phyloP scores from a whole-genome alignment of 2,329 filamentous ascomycete species.

The Tolypocladium sp. region DNA sequence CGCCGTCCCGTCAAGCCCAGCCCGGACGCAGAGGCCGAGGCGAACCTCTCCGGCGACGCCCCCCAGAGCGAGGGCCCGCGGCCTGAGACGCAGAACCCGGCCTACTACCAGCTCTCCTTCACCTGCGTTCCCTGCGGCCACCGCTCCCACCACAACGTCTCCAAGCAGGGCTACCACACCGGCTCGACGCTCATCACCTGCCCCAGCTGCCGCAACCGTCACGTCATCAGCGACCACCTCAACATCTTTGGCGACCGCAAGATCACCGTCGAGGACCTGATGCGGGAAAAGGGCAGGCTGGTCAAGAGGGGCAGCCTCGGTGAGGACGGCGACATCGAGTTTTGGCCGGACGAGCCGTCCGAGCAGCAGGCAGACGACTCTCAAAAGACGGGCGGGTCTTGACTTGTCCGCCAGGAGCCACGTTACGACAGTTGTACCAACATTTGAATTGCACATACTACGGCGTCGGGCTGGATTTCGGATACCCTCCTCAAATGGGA shows the following conservation, averaged over 20 bases:
- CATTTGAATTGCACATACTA: background rate
- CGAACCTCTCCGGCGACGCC: constrained; percentile 5
- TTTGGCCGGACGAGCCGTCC: constrained; percentile 65
- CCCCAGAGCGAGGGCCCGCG: constrained; percentile 18
- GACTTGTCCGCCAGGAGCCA: background rate
- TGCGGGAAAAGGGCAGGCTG: constrained; percentile 64
- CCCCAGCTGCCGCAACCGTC: constrained; percentile 74
- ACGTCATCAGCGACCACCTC: constrained; percentile 88
- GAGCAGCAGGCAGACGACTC: background rate
- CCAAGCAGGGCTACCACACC: constrained; percentile 90
- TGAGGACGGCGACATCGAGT: constrained; percentile 80
- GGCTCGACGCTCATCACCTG: constrained; percentile 86
- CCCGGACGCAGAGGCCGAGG: constrained; percentile 3
- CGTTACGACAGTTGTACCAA: background rate
- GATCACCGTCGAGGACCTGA: constrained; percentile 67
- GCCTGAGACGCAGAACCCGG: constrained; percentile 31
- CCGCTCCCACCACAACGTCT: constrained; percentile 76
- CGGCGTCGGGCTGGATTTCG: background rate
- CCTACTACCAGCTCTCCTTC: constrained; percentile 81
- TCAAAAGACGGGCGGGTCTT: background rate
- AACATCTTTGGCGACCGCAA: constrained; percentile 63
- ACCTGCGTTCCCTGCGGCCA: constrained; percentile 80
- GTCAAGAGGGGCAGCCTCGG: constrained; percentile 64
- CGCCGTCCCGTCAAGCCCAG: constrained; percentile 4
- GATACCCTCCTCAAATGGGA: background rate